Evolutionary conservation across 2,329 filamentous ascomycete genomes (phyloP), one percentile per base, ranked within the genome.

Genomic region (Fusarium sp.): DNA sequence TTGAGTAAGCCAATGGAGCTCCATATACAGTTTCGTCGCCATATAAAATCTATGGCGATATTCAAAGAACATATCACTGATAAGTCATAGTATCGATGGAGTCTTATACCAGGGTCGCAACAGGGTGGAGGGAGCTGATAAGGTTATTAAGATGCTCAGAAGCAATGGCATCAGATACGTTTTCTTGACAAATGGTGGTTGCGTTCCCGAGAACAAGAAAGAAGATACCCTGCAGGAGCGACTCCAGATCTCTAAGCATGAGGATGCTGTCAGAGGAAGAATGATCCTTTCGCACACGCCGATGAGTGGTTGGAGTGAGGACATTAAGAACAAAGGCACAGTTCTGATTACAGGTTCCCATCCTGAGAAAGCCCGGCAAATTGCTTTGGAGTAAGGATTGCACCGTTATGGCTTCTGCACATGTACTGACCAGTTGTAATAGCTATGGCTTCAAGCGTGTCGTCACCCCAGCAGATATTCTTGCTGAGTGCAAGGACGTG

Each of bases 171-270:
- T 97, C 45, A 94, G 94, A 13, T 98, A 97, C 81, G 95, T 99
- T 74, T 88, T 99, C 34, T 85, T 99, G 67, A 99, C 96, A 62
- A 99, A 99, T 80, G 96, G 96, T 72, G 96, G 96, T 41, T 96
- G 96, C 60, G 93, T 91, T 76, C 88, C 89, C 67, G 95, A 98
- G 80, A 68, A 75, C 18, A 76, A 73, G 41, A 81, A 81, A 58
- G 77, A 69, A 12, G 74, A 73, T 2, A 80, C 79, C 5, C 58
- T 81, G 34, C 72, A 74, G 30, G 74, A 78, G 56, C 72, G 79
- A 6, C 73, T 81, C 3, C 70, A 75, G 6, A 62, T 80, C 3
- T 60, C 69, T 8, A 69, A 73, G n/a, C 69, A 78, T 4, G 75
- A 80, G 33, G 75, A 79, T 33, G 73, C 79, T 37, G 71, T 81